These are phyloP conservation scores for Torulaspora globosa DNA, from an alignment of 1,139 yeast genomes.

Conservation along the genomic window DNA sequence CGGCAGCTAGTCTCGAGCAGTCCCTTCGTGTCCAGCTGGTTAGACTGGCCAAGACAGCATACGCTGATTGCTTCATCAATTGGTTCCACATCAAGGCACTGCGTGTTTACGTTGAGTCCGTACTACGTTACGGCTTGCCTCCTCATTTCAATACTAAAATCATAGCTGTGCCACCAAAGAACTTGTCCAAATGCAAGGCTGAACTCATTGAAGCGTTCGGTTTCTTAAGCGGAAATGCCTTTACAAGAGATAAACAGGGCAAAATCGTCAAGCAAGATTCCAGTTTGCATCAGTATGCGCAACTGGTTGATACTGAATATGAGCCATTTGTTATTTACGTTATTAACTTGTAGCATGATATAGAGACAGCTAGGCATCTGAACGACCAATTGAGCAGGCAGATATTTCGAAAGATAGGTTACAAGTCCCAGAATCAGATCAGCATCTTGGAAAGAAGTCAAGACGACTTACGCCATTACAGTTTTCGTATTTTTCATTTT, in stretches of 20 bases:
- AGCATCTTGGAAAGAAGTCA: background rate
- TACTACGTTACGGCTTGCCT: constrained; percentile 92
- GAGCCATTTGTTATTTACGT: constrained; percentile 90
- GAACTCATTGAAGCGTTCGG: constrained; percentile 73
- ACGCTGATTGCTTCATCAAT: constrained; percentile 72
- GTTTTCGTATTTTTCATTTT: background rate
- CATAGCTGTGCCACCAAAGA: constrained; percentile 41
- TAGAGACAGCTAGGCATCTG: constrained; percentile 1
- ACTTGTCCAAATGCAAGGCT: constrained; percentile 55
- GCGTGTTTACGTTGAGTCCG: constrained; percentile 60
- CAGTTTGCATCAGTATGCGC: constrained; percentile 78
- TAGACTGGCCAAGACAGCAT: constrained; percentile 82
- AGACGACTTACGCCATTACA: background rate
- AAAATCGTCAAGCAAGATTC: constrained; percentile 53
- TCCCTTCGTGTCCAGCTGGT: constrained; percentile 73
- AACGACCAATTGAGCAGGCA: background rate
- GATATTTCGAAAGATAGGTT: background rate
- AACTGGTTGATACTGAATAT: constrained; percentile 88
- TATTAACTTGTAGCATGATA: constrained; percentile 29
- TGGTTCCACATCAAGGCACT: constrained; percentile 85
- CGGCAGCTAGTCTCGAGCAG: constrained; percentile 69
- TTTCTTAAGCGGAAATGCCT: constrained; percentile 87
- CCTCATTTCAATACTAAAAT: constrained; percentile 73
- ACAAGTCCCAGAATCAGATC: too few relatives aligned
- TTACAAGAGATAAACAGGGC: constrained; percentile 58